phyloP scores from a whole-genome alignment of 139 green algal species.

The Chlamydomonas sp. region DNA sequence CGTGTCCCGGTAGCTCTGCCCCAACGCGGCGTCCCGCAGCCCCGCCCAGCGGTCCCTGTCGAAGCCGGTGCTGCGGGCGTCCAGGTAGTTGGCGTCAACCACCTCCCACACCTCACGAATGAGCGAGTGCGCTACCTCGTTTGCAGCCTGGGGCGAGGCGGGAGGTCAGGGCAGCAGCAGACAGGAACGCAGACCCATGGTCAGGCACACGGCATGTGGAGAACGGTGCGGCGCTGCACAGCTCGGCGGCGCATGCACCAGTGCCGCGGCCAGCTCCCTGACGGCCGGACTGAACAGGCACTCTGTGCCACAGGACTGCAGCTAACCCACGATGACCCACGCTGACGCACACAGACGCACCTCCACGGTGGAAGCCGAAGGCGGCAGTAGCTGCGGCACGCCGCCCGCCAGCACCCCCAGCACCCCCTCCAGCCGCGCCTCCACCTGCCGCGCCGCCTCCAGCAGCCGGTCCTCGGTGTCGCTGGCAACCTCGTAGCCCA shows the following conservation, averaged over 20 bases:
- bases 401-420: constrained; percentile 23
- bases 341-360: not conserved
- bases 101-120: constrained; percentile 71
- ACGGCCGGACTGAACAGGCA: no score
- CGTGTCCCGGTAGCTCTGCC: constrained; percentile 39
- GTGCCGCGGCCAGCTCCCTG: no score
- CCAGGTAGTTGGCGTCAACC: constrained; percentile 85
- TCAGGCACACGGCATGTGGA: no score
- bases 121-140: constrained; percentile 42
- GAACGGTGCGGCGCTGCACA: no score
- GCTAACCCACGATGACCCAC: not conserved
- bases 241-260: no score
- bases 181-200: not conserved
- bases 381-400: constrained; percentile 13
- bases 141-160: not conserved
- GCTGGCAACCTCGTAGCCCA: not conserved
- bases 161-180: not conserved
- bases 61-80: constrained; percentile 61
- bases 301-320: no score
- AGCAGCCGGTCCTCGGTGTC: constrained; percentile 56
- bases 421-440: constrained; percentile 41
- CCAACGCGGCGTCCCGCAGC: constrained; percentile 60
- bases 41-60: constrained; percentile 38
- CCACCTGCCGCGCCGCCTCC: constrained; percentile 47
- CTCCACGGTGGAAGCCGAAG: not conserved